Conservation (phyloP, 2,329 filamentous ascomycete species). For the Cercospora sp. region DNA sequence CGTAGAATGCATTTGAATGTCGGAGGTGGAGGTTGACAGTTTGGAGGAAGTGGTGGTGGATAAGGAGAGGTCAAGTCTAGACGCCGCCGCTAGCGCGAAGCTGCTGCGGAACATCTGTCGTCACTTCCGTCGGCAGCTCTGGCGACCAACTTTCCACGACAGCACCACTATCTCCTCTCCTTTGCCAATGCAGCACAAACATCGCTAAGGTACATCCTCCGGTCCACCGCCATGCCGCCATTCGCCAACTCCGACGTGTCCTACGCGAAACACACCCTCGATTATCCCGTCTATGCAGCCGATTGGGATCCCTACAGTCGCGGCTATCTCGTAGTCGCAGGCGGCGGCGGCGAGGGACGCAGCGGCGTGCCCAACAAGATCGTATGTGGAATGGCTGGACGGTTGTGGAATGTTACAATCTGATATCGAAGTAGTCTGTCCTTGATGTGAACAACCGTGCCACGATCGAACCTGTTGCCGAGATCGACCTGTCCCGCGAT, state of each 20-base stretch:
- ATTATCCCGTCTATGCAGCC: constrained; percentile 82
- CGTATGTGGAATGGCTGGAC: constrained; percentile 51
- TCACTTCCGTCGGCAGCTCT: neutral
- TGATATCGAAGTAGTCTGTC: constrained; percentile 55
- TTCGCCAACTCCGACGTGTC: constrained; percentile 36
- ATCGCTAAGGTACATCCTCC: neutral
- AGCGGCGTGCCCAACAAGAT: constrained; percentile 87
- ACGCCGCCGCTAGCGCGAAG: neutral
- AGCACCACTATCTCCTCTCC: neutral
- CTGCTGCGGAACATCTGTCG: neutral
- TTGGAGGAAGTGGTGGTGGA: neutral
- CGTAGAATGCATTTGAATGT: neutral
- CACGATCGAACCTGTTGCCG: constrained; percentile 62
- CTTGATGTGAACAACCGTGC: constrained; percentile 70
- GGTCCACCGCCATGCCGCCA: constrained; percentile 14
- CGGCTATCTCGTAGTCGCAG: constrained; percentile 75
- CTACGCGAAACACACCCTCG: constrained; percentile 65
- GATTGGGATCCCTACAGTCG: constrained; percentile 84
- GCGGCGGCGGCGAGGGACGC: constrained; percentile 79
- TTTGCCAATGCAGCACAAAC: neutral
- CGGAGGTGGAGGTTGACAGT: neutral
- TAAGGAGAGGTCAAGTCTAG: neutral
- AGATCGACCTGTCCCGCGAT: constrained; percentile 75
- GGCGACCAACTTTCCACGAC: constrained; percentile 4
- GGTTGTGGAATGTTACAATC: neutral